Percentiles rank a stretch among this genome's conserved stretches.
These are phyloP conservation scores for Cytospora piceicola DNA, from an alignment of 2,329 filamentous ascomycete genomes.

Conservation along the genomic window DNA sequence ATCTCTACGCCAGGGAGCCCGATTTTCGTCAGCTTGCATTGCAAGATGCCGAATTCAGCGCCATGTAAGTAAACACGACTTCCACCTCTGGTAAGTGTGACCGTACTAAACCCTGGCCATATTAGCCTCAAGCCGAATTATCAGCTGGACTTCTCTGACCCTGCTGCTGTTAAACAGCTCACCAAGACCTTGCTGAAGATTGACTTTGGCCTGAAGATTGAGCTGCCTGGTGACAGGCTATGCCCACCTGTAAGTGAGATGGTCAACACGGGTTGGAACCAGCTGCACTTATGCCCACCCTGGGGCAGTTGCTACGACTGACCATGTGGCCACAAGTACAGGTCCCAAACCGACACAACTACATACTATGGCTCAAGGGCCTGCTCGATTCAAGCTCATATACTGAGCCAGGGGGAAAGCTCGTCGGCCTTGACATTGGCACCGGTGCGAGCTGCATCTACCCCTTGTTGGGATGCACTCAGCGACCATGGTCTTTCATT, in stretches of 20 bases:
- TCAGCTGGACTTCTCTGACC: conserved; percentile 80
- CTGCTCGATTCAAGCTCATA: conserved; percentile 75
- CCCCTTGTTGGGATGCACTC: conserved; percentile 74
- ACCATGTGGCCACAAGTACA: conserved; percentile 34
- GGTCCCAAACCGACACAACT: conserved; percentile 76
- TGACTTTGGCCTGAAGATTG: conserved; percentile 74
- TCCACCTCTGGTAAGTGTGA: background rate
- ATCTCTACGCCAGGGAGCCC: conserved; percentile 46
- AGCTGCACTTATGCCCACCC: background rate
- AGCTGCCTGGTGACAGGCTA: conserved; percentile 76
- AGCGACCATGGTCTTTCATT: conserved; percentile 74
- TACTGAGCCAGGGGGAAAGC: conserved; percentile 49
- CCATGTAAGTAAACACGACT: conserved; percentile 41
- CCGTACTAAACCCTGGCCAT: conserved; percentile 14
- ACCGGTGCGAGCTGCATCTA: conserved; percentile 94
- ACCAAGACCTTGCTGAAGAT: conserved; percentile 76
- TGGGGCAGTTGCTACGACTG: conserved; percentile 13
- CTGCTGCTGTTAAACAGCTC: conserved; percentile 75
- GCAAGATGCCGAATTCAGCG: conserved; percentile 47
- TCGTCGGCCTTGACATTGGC: conserved; percentile 81
- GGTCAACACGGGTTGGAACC: background rate
- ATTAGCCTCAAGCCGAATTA: conserved; percentile 43
- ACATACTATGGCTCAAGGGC: conserved; percentile 85
- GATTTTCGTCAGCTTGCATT: conserved; percentile 50
- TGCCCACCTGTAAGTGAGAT: conserved; percentile 76